phyloP scores from a whole-genome alignment of 495 filamentous ascomycete genomes.

The Penicillium samsonianum region DNA sequence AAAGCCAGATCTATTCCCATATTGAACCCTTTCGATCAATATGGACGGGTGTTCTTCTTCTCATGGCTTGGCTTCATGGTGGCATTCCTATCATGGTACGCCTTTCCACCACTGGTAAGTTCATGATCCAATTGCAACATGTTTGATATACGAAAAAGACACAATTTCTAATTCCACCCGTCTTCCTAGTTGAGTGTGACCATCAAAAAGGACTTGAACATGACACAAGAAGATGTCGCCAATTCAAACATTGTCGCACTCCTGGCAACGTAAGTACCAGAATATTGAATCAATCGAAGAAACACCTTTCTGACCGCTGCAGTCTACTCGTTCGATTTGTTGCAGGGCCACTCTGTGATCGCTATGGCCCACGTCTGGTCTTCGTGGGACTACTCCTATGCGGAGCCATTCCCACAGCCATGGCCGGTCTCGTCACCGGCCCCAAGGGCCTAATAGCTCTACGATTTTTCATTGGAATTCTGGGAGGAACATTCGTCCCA shows the following conservation, averaged over 20 bases:
- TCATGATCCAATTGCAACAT: background rate
- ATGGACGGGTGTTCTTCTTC: constrained; percentile 93
- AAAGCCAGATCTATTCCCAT: constrained; percentile 82
- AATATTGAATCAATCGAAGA: background rate
- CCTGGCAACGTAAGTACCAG: constrained; percentile 69
- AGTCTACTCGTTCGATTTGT: constrained; percentile 80
- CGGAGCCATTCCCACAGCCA: constrained; percentile 79
- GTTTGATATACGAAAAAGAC: background rate
- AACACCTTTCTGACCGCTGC: constrained; percentile 18
- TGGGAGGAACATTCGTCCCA: constrained; percentile 88
- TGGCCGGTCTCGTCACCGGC: constrained; percentile 73
- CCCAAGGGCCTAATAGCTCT: constrained; percentile 71
- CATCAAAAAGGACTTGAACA: constrained; percentile 73
- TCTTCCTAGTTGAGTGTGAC: constrained; percentile 64
- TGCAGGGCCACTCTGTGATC: constrained; percentile 82
- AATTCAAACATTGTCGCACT: constrained; percentile 94
- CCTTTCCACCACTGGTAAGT: constrained; percentile 80
- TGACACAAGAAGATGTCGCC: constrained; percentile 70
- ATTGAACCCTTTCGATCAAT: constrained; percentile 75
- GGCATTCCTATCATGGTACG: constrained; percentile 88
- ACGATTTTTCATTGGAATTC: constrained; percentile 91
- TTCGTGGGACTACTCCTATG: constrained; percentile 74
- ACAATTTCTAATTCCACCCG: background rate
- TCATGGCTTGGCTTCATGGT: constrained; percentile 96
- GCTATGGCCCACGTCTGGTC: constrained; percentile 76